Evolutionary conservation across 2,329 filamentous ascomycete species (phyloP).

Genomic region (Neofusicoccum ribis): DNA sequence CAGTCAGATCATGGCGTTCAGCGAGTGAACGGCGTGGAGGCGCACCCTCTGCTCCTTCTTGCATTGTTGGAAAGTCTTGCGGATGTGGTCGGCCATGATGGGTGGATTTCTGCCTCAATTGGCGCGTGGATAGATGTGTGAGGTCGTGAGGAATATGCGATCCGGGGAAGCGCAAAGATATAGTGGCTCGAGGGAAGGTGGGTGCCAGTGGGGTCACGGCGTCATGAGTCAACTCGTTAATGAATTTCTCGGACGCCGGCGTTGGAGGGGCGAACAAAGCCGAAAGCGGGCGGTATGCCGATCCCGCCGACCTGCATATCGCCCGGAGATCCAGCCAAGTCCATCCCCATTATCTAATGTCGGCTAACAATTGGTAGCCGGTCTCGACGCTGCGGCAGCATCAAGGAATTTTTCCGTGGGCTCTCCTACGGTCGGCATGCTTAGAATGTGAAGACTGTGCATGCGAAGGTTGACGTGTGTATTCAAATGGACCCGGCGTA

Average conservation of each 20-base stretch:
- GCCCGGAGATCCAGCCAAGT: slow-evolving; percentile 8
- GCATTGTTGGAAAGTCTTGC: slow-evolving; percentile 52
- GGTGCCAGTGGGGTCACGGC: slow-evolving; percentile 10
- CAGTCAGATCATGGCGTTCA: not conserved
- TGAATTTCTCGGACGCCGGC: slow-evolving; percentile 17
- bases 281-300: slow-evolving; percentile 17
- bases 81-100: slow-evolving; percentile 48
- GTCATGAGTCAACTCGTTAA: slow-evolving; percentile 20
- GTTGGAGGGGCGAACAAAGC: slow-evolving; percentile 17
- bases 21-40: slow-evolving; percentile 12
- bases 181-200: slow-evolving; percentile 1
- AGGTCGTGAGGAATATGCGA: not conserved
- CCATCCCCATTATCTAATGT: not conserved
- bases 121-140: not conserved
- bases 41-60: slow-evolving; percentile 50
- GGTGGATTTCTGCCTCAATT: slow-evolving; percentile 9
- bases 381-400: not conserved
- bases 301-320: slow-evolving; percentile 6
- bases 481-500: too few relatives aligned
- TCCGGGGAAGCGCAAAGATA: not conserved
- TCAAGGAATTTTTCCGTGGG: not conserved
- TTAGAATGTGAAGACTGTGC: too few relatives aligned
- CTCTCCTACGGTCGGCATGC: not conserved
- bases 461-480: too few relatives aligned
- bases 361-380: not conserved